phyloP scores from a whole-genome alignment of 768 basidiomycete species.

The Polyporus arcularius region DNA sequence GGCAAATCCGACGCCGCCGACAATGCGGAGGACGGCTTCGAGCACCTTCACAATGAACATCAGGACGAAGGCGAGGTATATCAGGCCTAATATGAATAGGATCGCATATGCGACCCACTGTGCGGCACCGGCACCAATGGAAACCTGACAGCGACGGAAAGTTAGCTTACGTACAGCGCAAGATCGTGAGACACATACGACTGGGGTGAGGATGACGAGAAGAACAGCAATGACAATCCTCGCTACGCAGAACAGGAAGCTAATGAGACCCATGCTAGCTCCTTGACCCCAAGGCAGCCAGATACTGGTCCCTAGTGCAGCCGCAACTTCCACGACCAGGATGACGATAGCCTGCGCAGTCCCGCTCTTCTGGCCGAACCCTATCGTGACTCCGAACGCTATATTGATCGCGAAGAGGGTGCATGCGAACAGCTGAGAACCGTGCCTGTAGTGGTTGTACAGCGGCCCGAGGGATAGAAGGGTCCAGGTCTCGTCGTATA shows the following conservation, averaged over 20 bases:
- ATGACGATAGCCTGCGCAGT: constrained; percentile 92
- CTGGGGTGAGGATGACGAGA: constrained; percentile 85
- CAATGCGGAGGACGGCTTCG: constrained; percentile 79
- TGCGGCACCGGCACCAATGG: constrained; percentile 74
- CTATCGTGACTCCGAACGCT: constrained; percentile 80
- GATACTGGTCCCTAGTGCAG: constrained; percentile 85
- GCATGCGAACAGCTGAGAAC: constrained; percentile 85
- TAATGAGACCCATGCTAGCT: constrained; percentile 94
- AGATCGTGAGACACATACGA: constrained; percentile 53
- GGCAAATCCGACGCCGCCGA: constrained; percentile 81
- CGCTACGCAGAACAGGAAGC: constrained; percentile 90
- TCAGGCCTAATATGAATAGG: constrained; percentile 76
- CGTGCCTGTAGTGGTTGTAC: constrained; percentile 93
- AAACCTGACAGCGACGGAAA: constrained; percentile 55
- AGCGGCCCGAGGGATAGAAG: constrained; percentile 87
- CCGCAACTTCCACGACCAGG: constrained; percentile 83
- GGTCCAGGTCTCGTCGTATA: constrained; percentile 94
- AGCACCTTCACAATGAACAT: constrained; percentile 85
- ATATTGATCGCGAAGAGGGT: constrained; percentile 83
- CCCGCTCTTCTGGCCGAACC: constrained; percentile 87
- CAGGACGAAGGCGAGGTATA: constrained; percentile 79
- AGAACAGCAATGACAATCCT: constrained; percentile 89
- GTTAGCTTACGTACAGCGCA: constrained; percentile 20
- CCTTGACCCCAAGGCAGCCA: constrained; percentile 98
- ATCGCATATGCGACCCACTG: constrained; percentile 97